A percentile compares a stretch with the other conserved stretches of the same genome.
These are phyloP conservation scores for Trichoderma gamsii DNA, from an alignment of 495 filamentous ascomycete genomes.

Conservation along the genomic window DNA sequence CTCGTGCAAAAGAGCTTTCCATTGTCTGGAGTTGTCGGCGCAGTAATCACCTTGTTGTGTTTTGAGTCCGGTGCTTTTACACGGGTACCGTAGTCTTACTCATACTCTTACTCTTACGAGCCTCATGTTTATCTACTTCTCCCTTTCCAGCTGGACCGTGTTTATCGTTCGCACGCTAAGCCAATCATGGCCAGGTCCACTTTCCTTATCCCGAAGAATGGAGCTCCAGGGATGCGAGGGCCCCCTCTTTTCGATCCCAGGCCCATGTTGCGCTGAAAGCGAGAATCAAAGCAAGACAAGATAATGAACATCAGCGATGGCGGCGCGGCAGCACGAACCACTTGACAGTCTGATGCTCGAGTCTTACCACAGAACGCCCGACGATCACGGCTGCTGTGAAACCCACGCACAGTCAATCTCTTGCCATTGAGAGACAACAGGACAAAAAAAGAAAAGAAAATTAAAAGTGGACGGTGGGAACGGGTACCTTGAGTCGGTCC, in stretches of 20 bases:
- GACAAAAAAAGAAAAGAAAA: background rate
- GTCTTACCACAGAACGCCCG: slow-evolving; percentile 1
- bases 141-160: background rate
- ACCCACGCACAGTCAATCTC: background rate
- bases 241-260: background rate
- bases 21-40: too few relatives aligned
- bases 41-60: too few relatives aligned
- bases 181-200: background rate
- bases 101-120: background rate
- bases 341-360: background rate
- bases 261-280: background rate
- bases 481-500: background rate
- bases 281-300: background rate
- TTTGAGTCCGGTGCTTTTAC: too few relatives aligned
- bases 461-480: background rate
- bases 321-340: background rate
- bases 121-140: background rate
- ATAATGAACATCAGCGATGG: background rate
- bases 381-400: background rate
- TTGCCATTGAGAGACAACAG: too few relatives aligned
- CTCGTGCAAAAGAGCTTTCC: too few relatives aligned
- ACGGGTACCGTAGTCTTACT: too few relatives aligned
- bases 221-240: background rate
- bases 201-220: slow-evolving; percentile 9
- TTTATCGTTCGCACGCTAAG: background rate